phyloP scores from a whole-genome alignment of 495 filamentous ascomycete species.

The Penicillium antarcticum region DNA sequence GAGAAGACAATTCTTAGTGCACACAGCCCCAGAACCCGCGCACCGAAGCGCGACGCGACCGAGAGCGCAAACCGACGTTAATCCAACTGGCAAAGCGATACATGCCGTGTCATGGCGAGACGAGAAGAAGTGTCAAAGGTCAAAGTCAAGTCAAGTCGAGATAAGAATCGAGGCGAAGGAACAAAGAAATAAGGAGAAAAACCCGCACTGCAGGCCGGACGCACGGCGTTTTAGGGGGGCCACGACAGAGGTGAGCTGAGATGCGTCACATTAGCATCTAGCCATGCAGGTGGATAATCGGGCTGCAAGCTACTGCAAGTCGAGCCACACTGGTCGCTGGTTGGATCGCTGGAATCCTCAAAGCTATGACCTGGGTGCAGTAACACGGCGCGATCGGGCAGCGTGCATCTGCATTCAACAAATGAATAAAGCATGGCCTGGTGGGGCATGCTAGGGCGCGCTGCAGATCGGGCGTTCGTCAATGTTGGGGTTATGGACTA shows the following conservation, averaged over 20 bases:
- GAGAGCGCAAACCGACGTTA: constrained; percentile 9
- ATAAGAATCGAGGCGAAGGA: too few relatives aligned
- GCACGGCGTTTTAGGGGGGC: constrained; percentile 1
- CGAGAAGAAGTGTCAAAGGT: background rate
- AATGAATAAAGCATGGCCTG: background rate
- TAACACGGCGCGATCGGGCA: background rate
- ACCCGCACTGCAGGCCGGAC: background rate
- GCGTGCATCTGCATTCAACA: background rate
- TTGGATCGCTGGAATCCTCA: constrained; percentile 1
- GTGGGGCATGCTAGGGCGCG: background rate
- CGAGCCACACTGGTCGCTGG: background rate
- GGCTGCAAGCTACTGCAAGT: constrained; percentile 4
- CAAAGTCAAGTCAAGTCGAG: background rate
- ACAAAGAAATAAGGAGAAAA: background rate
- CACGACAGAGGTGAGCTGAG: background rate
- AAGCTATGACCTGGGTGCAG: background rate
- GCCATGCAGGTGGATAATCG: constrained; percentile 21
- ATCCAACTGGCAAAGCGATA: background rate
- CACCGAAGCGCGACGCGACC: background rate
- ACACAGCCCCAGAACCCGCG: too few relatives aligned
- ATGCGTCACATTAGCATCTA: constrained; percentile 31
- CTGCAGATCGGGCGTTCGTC: constrained; percentile 2
- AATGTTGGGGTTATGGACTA: constrained; percentile 1
- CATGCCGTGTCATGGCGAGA: constrained; percentile 18
- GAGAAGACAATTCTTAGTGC: too few relatives aligned